Evolutionary conservation across 768 basidiomycete species (phyloP).

Genomic region (Lactarius hengduanensis): DNA sequence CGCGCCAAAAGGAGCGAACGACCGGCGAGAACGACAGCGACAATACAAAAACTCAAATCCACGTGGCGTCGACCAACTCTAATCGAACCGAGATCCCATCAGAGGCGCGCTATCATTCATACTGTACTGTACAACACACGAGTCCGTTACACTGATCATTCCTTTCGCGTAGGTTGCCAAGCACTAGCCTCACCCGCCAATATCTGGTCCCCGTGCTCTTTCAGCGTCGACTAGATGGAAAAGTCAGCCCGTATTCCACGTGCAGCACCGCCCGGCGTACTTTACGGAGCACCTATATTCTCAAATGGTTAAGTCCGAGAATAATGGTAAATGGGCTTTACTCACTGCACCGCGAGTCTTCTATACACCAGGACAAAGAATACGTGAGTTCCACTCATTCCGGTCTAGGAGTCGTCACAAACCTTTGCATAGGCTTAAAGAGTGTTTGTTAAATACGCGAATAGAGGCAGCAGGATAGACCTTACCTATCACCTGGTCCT

Average conservation of each 20-base stretch:
- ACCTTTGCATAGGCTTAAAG: slow-evolving; percentile 23
- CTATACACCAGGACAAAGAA: background rate
- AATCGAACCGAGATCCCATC: background rate
- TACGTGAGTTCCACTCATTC: background rate
- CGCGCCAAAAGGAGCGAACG: background rate
- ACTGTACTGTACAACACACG: background rate
- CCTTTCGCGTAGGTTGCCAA: slow-evolving; percentile 19
- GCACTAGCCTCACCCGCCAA: slow-evolving; percentile 45
- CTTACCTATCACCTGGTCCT: slow-evolving; percentile 56
- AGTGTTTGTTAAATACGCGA: background rate
- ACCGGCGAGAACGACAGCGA: background rate
- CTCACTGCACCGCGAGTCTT: slow-evolving; percentile 25
- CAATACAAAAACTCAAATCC: background rate
- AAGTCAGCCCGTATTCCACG: background rate
- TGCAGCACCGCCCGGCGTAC: slow-evolving; percentile 1
- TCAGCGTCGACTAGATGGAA: slow-evolving; percentile 39
- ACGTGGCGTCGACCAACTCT: background rate
- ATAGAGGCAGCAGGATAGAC: slow-evolving; percentile 18
- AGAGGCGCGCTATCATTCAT: background rate
- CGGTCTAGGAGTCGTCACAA: background rate
- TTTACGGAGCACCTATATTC: slow-evolving; percentile 22
- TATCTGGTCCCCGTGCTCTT: slow-evolving; percentile 54
- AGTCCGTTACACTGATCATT: background rate
- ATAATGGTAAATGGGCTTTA: background rate
- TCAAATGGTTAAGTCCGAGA: background rate